Conservation (phyloP, 2,329 filamentous ascomycete genomes). For the Xylariales sp. region DNA sequence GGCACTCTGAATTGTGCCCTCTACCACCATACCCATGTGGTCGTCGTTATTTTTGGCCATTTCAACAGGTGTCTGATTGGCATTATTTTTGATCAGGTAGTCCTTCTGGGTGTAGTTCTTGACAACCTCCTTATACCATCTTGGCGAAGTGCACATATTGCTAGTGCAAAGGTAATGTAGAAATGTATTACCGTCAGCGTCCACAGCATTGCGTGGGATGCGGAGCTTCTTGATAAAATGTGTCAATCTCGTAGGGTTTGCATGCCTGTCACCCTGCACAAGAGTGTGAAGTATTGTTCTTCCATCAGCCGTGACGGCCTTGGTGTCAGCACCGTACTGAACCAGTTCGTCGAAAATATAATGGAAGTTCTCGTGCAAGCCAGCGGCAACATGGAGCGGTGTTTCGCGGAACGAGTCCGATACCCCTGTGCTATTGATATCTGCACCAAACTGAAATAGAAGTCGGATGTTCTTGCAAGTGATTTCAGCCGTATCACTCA, state of each 20-base stretch:
- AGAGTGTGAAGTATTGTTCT: background rate
- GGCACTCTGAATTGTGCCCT: too few relatives aligned
- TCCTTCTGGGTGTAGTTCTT: constrained; percentile 1
- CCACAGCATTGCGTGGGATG: background rate
- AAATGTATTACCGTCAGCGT: constrained; percentile 3
- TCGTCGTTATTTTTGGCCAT: too few relatives aligned
- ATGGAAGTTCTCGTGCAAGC: background rate
- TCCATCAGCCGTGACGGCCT: background rate
- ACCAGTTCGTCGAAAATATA: background rate
- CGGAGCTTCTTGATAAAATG: background rate
- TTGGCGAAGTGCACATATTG: background rate
- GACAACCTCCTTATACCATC: background rate
- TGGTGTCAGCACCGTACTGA: background rate
- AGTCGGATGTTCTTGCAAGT: background rate
- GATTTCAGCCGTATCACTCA: background rate
- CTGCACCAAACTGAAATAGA: background rate
- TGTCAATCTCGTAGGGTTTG: background rate
- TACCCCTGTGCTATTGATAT: background rate
- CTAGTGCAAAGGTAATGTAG: background rate
- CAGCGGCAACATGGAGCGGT: constrained; percentile 3
- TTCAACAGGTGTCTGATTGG: background rate
- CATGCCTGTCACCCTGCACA: background rate
- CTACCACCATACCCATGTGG: too few relatives aligned
- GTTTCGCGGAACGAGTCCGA: background rate
- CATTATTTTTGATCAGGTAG: background rate